A percentile compares a stretch with the other conserved stretches of the same genome.
Conservation (phyloP, 805 yeast genomes). For the Yarrowia keelungensis region DNA sequence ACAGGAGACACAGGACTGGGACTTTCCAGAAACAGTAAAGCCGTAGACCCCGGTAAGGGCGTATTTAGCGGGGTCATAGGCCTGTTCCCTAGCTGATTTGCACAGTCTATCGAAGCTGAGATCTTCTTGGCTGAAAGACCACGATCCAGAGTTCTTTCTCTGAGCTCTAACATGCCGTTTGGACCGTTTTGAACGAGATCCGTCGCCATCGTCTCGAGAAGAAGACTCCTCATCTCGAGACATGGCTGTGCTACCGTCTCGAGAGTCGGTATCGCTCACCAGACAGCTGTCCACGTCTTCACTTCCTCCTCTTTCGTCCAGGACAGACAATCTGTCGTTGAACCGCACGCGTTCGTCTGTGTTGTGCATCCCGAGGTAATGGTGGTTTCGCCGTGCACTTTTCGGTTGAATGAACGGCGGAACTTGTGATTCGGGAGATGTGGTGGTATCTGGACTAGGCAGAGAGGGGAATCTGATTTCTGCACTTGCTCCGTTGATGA, state of each 20-base stretch:
- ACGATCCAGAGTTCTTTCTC: constrained; percentile 2
- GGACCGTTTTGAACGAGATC: constrained; percentile 6
- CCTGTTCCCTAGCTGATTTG: constrained; percentile 21
- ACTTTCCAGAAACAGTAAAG: not conserved
- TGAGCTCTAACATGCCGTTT: constrained; percentile 3
- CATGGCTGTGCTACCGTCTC: not conserved
- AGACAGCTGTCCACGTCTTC: constrained; percentile 3
- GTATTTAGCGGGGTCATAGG: constrained; percentile 3
- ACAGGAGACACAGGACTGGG: constrained; percentile 9
- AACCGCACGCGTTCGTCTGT: constrained; percentile 6
- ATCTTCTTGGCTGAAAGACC: constrained; percentile 22
- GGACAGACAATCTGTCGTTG: constrained; percentile 1
- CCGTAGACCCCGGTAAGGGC: constrained; percentile 9
- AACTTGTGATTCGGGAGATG: constrained; percentile 6
- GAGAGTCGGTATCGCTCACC: constrained; percentile 8
- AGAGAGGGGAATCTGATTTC: constrained; percentile 31
- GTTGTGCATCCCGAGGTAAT: constrained; percentile 8
- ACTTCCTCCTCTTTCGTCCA: constrained; percentile 7
- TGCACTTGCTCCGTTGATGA: not conserved
- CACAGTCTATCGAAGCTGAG: constrained; percentile 16
- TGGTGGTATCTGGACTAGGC: constrained; percentile 25
- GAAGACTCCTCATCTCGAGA: constrained; percentile 18
- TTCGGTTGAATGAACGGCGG: constrained; percentile 33
- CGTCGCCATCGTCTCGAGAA: constrained; percentile 20
- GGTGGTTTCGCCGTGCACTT: not conserved